These are phyloP conservation scores for Termitomyces sp. DNA, from an alignment of 768 basidiomycete genomes.

Conservation along the genomic window DNA sequence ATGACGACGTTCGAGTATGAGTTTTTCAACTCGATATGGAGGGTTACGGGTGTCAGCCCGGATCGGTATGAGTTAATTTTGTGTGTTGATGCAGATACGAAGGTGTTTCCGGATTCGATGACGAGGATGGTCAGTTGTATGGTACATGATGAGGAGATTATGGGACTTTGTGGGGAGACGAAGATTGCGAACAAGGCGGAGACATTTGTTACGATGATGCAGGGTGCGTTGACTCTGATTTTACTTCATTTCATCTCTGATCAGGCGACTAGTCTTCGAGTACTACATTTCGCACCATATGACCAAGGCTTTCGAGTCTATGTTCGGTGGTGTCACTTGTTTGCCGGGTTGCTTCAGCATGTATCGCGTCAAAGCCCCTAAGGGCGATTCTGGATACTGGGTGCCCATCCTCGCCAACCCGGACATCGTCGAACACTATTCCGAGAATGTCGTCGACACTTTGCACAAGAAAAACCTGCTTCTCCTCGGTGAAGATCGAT, in stretches of 20 bases:
- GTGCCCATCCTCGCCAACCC: slow-evolving; percentile 98
- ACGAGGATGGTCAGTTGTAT: slow-evolving; percentile 95
- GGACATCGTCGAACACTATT: slow-evolving; percentile 97
- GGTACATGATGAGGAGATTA: slow-evolving; percentile 96
- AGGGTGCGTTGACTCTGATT: slow-evolving; percentile 58
- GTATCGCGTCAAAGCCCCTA: slow-evolving; percentile 99
- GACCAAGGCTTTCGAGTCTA: slow-evolving; percentile 98
- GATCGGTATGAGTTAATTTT: slow-evolving; percentile 94
- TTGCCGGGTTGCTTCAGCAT: slow-evolving; percentile 99
- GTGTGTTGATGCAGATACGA: slow-evolving; percentile 97
- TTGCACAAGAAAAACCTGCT: slow-evolving; percentile 99
- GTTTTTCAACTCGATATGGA: slow-evolving; percentile 98
- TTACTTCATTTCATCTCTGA: not conserved
- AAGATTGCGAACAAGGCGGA: slow-evolving; percentile 99
- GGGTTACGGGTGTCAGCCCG: slow-evolving; percentile 90
- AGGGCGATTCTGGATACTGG: slow-evolving; percentile 94
- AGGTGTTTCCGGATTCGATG: slow-evolving; percentile 97
- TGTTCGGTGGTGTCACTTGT: slow-evolving; percentile 99
- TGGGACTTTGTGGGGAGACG: slow-evolving; percentile 99
- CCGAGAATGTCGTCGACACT: slow-evolving; percentile 98
- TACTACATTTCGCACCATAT: slow-evolving; percentile 99
- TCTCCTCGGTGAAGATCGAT: slow-evolving; percentile 97
- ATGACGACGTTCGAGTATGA: slow-evolving; percentile 99
- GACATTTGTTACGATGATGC: slow-evolving; percentile 99
- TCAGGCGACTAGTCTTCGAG: slow-evolving; percentile 76